Percentiles rank a stretch among this genome's conserved stretches.
Conservation (phyloP, 1,284 basidiomycete genomes). For the Boletellus sp. region DNA sequence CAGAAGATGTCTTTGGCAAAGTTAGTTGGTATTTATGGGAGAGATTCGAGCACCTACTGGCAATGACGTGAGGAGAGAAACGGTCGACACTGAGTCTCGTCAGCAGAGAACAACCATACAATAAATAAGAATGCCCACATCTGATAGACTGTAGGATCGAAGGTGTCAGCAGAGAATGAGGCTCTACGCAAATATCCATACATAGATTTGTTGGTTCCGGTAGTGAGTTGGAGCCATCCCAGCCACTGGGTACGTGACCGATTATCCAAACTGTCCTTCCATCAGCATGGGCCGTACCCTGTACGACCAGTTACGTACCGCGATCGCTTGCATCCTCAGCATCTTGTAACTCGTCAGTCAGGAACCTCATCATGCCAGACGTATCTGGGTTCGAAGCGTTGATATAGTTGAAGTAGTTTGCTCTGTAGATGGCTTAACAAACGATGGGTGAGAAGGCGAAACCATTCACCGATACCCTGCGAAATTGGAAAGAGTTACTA, state of each 20-base stretch:
- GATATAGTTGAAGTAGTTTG: slow-evolving; percentile 77
- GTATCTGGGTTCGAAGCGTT: slow-evolving; percentile 68
- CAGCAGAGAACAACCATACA: not conserved
- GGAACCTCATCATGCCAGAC: slow-evolving; percentile 73
- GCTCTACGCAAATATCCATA: slow-evolving; percentile 37
- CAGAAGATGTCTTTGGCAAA: slow-evolving; percentile 61
- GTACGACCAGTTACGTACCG: slow-evolving; percentile 38
- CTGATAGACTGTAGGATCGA: slow-evolving; percentile 55
- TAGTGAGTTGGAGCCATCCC: slow-evolving; percentile 68
- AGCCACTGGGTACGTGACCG: slow-evolving; percentile 75
- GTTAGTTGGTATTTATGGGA: slow-evolving; percentile 4
- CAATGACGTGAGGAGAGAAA: slow-evolving; percentile 76
- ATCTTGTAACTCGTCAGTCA: slow-evolving; percentile 79
- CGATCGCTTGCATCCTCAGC: slow-evolving; percentile 70
- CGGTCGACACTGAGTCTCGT: slow-evolving; percentile 61
- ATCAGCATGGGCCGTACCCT: slow-evolving; percentile 10
- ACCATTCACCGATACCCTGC: slow-evolving; percentile 21
- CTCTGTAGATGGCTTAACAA: slow-evolving; percentile 30
- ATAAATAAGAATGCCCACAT: slow-evolving; percentile 43
- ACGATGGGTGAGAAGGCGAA: not conserved
- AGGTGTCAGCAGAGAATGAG: slow-evolving; percentile 3
- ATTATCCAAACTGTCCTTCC: slow-evolving; percentile 65
- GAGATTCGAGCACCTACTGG: slow-evolving; percentile 46
- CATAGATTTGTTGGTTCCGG: slow-evolving; percentile 63
- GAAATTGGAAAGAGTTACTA: not conserved